Conservation (phyloP, 1,284 basidiomycete species). For the Ceratobasidium sp. region DNA sequence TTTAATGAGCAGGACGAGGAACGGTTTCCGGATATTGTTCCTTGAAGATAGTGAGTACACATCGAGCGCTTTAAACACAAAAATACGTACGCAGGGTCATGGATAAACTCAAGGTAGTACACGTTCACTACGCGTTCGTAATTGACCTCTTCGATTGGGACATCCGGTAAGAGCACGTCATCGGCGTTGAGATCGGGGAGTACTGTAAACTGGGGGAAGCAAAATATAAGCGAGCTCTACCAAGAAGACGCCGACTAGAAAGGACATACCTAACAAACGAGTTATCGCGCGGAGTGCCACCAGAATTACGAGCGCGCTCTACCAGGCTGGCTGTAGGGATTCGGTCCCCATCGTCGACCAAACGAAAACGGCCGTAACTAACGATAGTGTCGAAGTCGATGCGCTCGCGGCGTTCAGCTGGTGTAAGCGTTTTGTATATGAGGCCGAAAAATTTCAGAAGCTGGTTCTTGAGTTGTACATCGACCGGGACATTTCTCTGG, state of each 20-base stretch:
- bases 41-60: background rate
- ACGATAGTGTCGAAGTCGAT: background rate
- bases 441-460: constrained; percentile 11
- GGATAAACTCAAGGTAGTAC: constrained; percentile 4
- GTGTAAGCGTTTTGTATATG: background rate
- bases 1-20: background rate
- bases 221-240: no score
- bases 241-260: no score
- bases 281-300: background rate
- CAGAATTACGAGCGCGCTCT: background rate
- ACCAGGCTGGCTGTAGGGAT: background rate
- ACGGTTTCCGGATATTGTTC: background rate
- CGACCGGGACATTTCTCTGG: background rate
- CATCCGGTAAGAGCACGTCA: background rate
- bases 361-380: constrained; percentile 16
- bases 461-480: background rate
- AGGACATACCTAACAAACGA: background rate
- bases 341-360: constrained; percentile 3
- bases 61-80: background rate
- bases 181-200: no score
- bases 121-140: constrained; percentile 1
- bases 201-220: no score
- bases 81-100: background rate
- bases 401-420: background rate
- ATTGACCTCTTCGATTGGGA: background rate